Evolutionary conservation across 176 grass and related monocot species (phyloP).

Genomic region (Triticum urartu): DNA sequence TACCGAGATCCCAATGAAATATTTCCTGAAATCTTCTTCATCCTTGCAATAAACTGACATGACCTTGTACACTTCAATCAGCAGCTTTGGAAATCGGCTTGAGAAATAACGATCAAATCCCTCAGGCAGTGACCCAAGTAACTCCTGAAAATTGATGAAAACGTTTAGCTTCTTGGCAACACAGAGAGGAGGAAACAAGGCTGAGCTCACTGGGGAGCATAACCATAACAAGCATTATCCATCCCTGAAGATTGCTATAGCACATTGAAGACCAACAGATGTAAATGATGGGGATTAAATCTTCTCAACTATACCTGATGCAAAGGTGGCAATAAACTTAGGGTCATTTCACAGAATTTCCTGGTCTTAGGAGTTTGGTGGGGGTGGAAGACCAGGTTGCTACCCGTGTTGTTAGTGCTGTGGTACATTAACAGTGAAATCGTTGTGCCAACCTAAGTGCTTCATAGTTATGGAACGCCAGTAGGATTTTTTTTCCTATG

Average conservation of each 20-base stretch:
- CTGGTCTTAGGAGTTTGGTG: neutral
- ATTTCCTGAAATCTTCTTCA: conserved; percentile 81
- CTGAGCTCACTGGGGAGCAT: neutral
- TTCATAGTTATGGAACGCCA: neutral
- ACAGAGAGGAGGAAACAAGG: neutral
- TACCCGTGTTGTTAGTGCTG: neutral
- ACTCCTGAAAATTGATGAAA: conserved; percentile 45
- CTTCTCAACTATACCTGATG: neutral
- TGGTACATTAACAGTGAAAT: neutral
- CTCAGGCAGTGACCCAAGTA: conserved; percentile 73
- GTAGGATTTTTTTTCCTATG: too few relatives aligned
- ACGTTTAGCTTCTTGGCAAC: neutral
- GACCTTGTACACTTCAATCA: conserved; percentile 90
- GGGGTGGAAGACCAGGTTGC: neutral
- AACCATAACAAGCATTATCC: neutral
- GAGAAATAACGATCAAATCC: conserved; percentile 85
- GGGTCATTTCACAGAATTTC: neutral
- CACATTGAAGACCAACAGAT: neutral
- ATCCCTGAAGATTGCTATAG: neutral
- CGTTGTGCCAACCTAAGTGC: neutral
- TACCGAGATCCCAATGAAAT: conserved; percentile 43
- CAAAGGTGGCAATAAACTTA: neutral
- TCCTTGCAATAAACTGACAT: conserved; percentile 61
- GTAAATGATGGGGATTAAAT: conserved; percentile 10
- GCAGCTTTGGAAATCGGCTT: conserved; percentile 74